These are phyloP conservation scores for Allium fistulosum DNA, from an alignment of 106 monocot species.

Conservation along the genomic window DNA sequence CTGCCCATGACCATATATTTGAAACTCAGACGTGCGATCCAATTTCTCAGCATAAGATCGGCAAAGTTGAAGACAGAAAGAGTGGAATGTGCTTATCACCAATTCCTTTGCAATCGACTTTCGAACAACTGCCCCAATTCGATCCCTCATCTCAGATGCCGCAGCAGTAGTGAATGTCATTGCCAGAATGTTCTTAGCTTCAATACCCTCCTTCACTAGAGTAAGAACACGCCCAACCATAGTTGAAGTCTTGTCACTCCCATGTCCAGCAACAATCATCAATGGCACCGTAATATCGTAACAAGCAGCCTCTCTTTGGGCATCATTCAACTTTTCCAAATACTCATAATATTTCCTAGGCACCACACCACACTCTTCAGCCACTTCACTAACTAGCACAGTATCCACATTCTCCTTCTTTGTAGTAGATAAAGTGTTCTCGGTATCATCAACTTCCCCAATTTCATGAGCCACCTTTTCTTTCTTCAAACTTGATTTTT, in stretches of 20 bases:
- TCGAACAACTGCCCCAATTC: slow-evolving; percentile 63
- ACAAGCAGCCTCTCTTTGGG: slow-evolving; percentile 78
- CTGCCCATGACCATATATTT: slow-evolving; percentile 87
- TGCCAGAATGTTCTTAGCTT: slow-evolving; percentile 60
- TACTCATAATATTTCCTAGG: slow-evolving; percentile 58
- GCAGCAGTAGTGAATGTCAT: slow-evolving; percentile 97
- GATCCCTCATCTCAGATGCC: slow-evolving; percentile 87
- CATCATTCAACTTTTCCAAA: slow-evolving; percentile 58
- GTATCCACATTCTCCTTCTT: not conserved
- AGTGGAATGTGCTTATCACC: slow-evolving; percentile 81
- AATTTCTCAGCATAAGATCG: slow-evolving; percentile 79
- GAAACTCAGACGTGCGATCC: slow-evolving; percentile 67
- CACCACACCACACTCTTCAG: slow-evolving; percentile 6
- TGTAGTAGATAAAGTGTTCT: not conserved
- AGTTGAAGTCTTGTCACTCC: slow-evolving; percentile 96
- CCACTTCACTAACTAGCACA: not conserved
- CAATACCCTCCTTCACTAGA: slow-evolving; percentile 76
- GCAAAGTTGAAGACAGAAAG: slow-evolving; percentile 85
- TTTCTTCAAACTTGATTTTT: slow-evolving; percentile 24
- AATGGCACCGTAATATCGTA: slow-evolving; percentile 55
- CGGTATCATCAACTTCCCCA: slow-evolving; percentile 18
- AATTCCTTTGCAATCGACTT: slow-evolving; percentile 74
- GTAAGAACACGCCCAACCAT: slow-evolving; percentile 96
- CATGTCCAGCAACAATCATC: slow-evolving; percentile 87
- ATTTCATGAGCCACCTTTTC: slow-evolving; percentile 16